Evolutionary conservation across 164 flowering plant genomes (phyloP).

Genomic region (Liriodendron chinense): DNA sequence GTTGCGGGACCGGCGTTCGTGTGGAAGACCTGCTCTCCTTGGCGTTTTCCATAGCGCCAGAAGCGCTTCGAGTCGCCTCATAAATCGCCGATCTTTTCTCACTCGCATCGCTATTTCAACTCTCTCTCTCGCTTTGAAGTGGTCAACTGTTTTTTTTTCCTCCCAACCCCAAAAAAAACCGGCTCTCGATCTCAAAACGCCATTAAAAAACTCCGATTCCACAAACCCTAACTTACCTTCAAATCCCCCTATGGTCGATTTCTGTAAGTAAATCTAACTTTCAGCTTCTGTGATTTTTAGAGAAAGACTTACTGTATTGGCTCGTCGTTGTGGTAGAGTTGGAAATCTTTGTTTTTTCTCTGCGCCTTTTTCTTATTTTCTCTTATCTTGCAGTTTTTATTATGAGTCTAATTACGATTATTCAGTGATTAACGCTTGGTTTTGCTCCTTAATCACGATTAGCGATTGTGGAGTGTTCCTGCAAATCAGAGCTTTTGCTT

Average conservation of each 20-base stretch:
- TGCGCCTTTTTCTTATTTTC: not conserved
- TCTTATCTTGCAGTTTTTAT: not conserved
- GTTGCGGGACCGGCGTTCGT: not conserved
- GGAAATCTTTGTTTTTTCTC: not conserved
- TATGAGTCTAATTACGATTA: not conserved
- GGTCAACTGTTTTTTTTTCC: not conserved
- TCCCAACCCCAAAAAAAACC: not conserved
- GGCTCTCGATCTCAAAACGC: too few relatives aligned
- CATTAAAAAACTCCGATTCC: not conserved
- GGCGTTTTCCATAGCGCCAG: not conserved
- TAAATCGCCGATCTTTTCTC: not conserved
- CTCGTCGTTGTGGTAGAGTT: not conserved
- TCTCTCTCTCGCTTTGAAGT: not conserved
- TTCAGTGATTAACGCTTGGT: not conserved
- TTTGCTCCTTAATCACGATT: not conserved
- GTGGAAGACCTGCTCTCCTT: not conserved
- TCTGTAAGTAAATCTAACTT: too few relatives aligned
- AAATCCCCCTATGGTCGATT: too few relatives aligned
- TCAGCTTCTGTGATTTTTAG: not conserved
- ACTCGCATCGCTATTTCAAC: not conserved
- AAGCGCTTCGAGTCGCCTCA: constrained; percentile 12
- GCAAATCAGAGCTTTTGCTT: not conserved
- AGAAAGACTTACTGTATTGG: not conserved
- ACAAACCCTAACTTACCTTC: not conserved
- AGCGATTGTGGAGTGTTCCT: not conserved